Evolutionary conservation across 192 early-diverging fungal species (phyloP).

Genomic region (Endogone sp.): DNA sequence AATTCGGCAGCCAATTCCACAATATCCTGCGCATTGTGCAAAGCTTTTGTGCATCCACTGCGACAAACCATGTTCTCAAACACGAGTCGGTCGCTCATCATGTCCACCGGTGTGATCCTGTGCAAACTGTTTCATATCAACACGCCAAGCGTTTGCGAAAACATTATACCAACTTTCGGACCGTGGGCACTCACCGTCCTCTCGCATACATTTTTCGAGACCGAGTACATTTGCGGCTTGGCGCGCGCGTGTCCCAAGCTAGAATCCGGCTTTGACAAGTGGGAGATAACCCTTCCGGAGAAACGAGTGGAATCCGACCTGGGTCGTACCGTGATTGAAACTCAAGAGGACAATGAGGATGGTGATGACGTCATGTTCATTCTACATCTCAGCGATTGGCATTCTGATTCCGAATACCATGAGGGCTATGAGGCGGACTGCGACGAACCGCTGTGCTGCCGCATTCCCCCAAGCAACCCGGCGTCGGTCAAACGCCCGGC

Average conservation of each 20-base stretch:
- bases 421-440: constrained; percentile 15
- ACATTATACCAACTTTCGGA: neutral
- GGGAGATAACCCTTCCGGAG: neutral
- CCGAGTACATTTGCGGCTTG: neutral
- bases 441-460: constrained; percentile 17
- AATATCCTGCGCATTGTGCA: neutral
- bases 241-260: neutral
- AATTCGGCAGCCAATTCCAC: neutral
- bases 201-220: neutral
- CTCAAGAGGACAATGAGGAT: neutral
- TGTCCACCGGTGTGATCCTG: neutral
- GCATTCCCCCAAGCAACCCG: constrained; percentile 5
- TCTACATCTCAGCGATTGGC: constrained; percentile 14
- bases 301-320: neutral
- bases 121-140: neutral
- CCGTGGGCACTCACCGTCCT: neutral
- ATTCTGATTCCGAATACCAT: constrained; percentile 11
- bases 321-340: neutral
- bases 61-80: neutral
- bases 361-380: neutral
- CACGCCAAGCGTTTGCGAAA: neutral
- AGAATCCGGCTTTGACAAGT: neutral
- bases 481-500: constrained; percentile 2
- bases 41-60: neutral
- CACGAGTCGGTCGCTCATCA: neutral